Base-by-base conservation (phyloP, 2,329 filamentous ascomycete genomes). In the Coniochaeta sp. region DNA sequence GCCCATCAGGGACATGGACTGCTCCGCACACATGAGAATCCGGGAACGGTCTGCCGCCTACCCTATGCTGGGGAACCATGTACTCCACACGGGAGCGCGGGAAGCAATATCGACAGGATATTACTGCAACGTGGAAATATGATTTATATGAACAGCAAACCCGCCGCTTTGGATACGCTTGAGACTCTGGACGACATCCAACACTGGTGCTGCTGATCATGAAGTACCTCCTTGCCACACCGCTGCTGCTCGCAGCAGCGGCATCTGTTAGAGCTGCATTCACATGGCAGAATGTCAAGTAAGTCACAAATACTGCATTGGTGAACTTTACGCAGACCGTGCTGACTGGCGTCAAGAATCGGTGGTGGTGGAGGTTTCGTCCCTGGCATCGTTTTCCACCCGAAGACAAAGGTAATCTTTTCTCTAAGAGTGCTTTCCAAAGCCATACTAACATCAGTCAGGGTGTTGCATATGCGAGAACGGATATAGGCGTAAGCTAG, bases 301-400 rank as follows among this genome's bases (percentile, higher is more conserved):
- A 44, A 57, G 19, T 57, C 4, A n/a, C 10, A 2, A 30, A 16
- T 24, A 28, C 19, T 14, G 26, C 17, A 4, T 55, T n/a, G n/a
- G n/a, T n/a, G n/a, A 12, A 1, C 10, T n/a, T 38, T 2, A 3
- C 19, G 6, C 4, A 26, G 17, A 40, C 5, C 34, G 12, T 44
- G 36, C 38, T 57, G 19, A 57, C 34, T 28, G 16, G 3, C n/a
- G 10, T 22, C 79, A 54, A 73, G 72, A 57, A 80, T 83, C 52
- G 82, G 82, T 60, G 82, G 81, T 17, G 82, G 82, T 16, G 82
- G 82, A 58, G 82, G 82, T 34, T 85, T 85, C 65, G 75, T 81
- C 4, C 77, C 81, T 4, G 77, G 81, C 24, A 81, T 85, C 58
- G 74, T 82, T n/a, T 85, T 84, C 71, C 82, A 85, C 64, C 80